These are phyloP conservation scores for Mortierella sp. DNA, from an alignment of 371 early-diverging fungal genomes.

Conservation along the genomic window DNA sequence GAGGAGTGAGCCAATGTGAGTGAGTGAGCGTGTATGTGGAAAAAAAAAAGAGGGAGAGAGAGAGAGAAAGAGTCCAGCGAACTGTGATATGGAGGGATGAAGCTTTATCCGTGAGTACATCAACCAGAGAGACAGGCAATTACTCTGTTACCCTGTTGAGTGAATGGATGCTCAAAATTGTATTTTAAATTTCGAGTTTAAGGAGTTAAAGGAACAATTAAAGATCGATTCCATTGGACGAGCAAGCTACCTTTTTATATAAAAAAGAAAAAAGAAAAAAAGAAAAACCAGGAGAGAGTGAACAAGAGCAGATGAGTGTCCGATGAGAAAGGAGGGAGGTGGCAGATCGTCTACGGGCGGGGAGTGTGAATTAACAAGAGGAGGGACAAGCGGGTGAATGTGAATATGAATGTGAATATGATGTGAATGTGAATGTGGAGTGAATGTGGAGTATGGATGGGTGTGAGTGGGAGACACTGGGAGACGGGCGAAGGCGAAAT, in stretches of 20 bases:
- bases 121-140: not conserved
- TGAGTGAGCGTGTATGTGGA: not conserved
- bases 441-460: no score
- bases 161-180: constrained; percentile 2
- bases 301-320: no score
- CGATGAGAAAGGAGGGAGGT: not conserved
- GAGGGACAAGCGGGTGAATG: constrained; percentile 1
- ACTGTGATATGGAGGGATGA: not conserved
- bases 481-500: not conserved
- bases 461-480: not conserved
- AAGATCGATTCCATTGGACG: constrained; percentile 13
- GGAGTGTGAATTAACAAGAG: no score
- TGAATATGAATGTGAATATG: not conserved
- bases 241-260: no score
- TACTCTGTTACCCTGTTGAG: not conserved
- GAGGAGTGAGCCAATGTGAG: not conserved
- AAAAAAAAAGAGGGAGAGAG: not conserved
- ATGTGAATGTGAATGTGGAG: constrained; percentile 5
- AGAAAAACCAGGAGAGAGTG: no score
- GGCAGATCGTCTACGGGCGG: not conserved
- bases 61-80: not conserved
- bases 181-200: not conserved
- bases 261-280: no score
- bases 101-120: no score
- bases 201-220: constrained; percentile 1